A percentile compares a stretch with the other conserved stretches of the same genome.
Evolutionary conservation across 306 rosid species (phyloP).

Genomic region (Lupinus albus): DNA sequence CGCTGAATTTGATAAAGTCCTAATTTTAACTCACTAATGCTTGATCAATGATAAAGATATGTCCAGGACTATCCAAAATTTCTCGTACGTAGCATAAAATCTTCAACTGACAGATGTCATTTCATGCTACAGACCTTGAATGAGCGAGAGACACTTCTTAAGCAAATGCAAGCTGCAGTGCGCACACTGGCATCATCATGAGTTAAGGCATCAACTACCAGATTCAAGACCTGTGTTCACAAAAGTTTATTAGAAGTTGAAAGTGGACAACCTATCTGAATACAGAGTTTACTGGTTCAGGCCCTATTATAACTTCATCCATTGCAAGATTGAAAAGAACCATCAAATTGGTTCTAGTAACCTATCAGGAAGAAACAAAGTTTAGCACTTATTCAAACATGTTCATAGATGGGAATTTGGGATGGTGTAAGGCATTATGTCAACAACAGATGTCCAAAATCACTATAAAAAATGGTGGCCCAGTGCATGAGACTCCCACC

Average conservation of each 20-base stretch:
- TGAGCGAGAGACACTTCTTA: conserved; percentile 86
- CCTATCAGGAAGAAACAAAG: conserved; percentile 29
- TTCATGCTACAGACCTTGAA: conserved; percentile 66
- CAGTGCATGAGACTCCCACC: too few species aligned
- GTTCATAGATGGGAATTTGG: conserved; percentile 11
- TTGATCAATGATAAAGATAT: too few species aligned
- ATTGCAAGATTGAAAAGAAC: conserved; percentile 34
- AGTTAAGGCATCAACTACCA: conserved; percentile 62
- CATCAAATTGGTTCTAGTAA: conserved; percentile 21
- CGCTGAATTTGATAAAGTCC: too few species aligned
- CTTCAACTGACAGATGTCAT: conserved; percentile 30
- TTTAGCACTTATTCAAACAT: conserved; percentile 27
- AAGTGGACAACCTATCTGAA: conserved; percentile 32
- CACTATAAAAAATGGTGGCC: too few species aligned
- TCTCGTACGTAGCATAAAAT: conserved; percentile 21
- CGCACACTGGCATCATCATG: conserved; percentile 73
- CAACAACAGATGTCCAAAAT: conserved; percentile 13
- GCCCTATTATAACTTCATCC: conserved; percentile 24
- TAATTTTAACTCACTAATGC: too few species aligned
- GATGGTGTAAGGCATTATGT: conserved; percentile 19
- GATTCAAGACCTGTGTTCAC: conserved; percentile 59
- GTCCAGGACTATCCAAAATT: too few species aligned
- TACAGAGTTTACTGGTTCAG: conserved; percentile 26
- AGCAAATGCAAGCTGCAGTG: conserved; percentile 88
- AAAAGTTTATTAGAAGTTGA: conserved; percentile 29